Evolutionary conservation across 495 filamentous ascomycete species (phyloP), one percentile per base, ranked within the genome.

Genomic region (Entonaema liquescens): DNA sequence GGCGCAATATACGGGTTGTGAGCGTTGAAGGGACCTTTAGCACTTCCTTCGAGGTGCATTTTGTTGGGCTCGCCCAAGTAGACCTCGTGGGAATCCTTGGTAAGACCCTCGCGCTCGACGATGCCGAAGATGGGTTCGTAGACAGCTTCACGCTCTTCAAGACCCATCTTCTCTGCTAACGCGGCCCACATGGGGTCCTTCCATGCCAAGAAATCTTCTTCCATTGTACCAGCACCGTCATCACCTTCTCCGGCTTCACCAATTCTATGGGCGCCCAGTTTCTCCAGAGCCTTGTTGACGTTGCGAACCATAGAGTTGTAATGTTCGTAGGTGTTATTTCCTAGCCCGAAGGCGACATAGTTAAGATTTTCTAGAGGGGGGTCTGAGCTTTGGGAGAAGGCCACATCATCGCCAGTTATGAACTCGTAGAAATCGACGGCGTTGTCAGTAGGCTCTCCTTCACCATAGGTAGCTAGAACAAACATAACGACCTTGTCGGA

Each of bases 361-460:
- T 94, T 95, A 74, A 99, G 85, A 67, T 93, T 93, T 31, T 83
- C 87, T 17, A 99, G 88, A 29, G 95, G 88, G 71, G 89, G 85
- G 3, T 95, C 93, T 28, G 89, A 88, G 62, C 89, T 89, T 70
- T 92, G 87, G 62, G 93, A 92, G 81, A 99, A 98, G 53, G 89
- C 79, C 15, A 91, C 84, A 59, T 93, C 91, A 15, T 97, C 93
- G 57, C 86, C 86, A 54, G 85, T 92, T 79, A 98, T 87, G 83
- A 98, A 98, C 76, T 98, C 96, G 83, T 97, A 98, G 83, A 98
- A 98, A 65, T 98, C 96, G 38, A 98, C 96, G 2, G 95, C 95
- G 77, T 99, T 99, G 76, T 99, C 95, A 17, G 95, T 99, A 15
- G 95, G 95, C 79, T 99, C 95, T 68, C 95, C 95, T 83, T 99